Conservation (phyloP, 1,284 basidiomycete species). For the Phylloboletellus chloephorus region DNA sequence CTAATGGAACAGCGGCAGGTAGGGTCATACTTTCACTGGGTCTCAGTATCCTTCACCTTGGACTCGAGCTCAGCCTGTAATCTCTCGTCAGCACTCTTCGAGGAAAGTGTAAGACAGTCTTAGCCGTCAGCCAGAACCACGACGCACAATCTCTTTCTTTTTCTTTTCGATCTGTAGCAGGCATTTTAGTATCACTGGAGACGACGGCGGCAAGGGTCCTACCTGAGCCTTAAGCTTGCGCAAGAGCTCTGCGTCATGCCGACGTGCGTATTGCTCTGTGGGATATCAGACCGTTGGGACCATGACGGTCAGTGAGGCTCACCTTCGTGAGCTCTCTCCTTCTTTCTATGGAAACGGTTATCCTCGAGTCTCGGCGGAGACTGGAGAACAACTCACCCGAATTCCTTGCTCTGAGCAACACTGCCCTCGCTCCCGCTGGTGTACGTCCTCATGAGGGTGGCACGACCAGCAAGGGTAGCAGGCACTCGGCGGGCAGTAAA, state of each 20-base stretch:
- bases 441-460: conserved; percentile 35
- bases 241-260: conserved; percentile 51
- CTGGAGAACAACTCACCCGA: conserved; percentile 36
- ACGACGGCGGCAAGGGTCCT: conserved; percentile 14
- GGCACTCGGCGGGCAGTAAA: conserved; percentile 42
- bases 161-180: conserved; percentile 49
- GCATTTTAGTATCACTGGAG: conserved; percentile 3
- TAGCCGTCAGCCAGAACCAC: conserved; percentile 6
- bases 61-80: conserved; percentile 28
- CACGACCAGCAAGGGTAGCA: conserved; percentile 27
- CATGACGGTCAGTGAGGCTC: not conserved
- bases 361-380: not conserved
- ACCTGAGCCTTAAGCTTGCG: conserved; percentile 56
- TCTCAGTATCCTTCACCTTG: conserved; percentile 21
- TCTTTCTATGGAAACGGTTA: conserved; percentile 45
- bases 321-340: conserved; percentile 72
- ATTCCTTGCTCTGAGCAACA: conserved; percentile 55
- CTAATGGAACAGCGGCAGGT: conserved; percentile 11
- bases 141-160: conserved; percentile 51
- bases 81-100: conserved; percentile 16
- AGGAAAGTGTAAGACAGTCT: conserved; percentile 11
- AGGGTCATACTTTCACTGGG: conserved; percentile 15
- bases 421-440: conserved; percentile 44
- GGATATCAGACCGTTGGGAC: not conserved
- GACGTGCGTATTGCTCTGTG: conserved; percentile 55